Base-by-base conservation (phyloP, 495 filamentous ascomycete genomes). In the Xylaria intraflava region DNA sequence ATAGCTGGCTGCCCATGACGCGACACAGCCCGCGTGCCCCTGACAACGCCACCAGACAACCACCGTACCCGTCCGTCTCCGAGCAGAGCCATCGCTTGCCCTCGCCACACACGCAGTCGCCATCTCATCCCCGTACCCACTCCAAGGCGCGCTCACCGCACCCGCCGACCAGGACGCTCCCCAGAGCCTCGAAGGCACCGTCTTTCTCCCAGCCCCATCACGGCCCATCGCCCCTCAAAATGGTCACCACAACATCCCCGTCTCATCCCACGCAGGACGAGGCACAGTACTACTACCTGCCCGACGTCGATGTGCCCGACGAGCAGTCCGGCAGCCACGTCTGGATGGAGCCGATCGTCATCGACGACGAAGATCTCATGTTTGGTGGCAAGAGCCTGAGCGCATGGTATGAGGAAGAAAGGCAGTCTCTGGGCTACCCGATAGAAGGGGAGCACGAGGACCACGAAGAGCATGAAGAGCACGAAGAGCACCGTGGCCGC, bases 331-430 rank as follows among this genome's bases (percentile, higher is more conserved):
- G 41, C 41, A 51, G 71, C 39, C 58, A 68, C 11, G 56, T 72
- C 12, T 81, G 78, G 78, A 70, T 73, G 68, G 61, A 73, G 16
- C 71, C 76, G 6, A 78, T 74, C 40, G 70, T 72, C 43, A 81
- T 81, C 60, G 76, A 81, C 24, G 78, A 81, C 57, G 73, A 75
- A 23, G 78, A 81, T 56, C 62, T 81, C 26, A 81, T 70, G 69
- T 81, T 80, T 48, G 76, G 77, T 36, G 78, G 78, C 39, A 80
- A 81, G 66, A 71, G 76, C 22, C 49, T 81, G 35, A 77, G 76
- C 62, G 60, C 74, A 9, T 77, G 77, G 69, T 78, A 80, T 57
- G 78, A 81, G 61, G 77, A 80, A 60, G 77, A 79, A 42, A 61
- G 72, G 10, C 67, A 66, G 40, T 58, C 67, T 45, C 46, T 69